Percentiles rank a stretch among this genome's conserved stretches.
phyloP scores from a whole-genome alignment of 768 basidiomycete genomes.

The Epithele typhae region DNA sequence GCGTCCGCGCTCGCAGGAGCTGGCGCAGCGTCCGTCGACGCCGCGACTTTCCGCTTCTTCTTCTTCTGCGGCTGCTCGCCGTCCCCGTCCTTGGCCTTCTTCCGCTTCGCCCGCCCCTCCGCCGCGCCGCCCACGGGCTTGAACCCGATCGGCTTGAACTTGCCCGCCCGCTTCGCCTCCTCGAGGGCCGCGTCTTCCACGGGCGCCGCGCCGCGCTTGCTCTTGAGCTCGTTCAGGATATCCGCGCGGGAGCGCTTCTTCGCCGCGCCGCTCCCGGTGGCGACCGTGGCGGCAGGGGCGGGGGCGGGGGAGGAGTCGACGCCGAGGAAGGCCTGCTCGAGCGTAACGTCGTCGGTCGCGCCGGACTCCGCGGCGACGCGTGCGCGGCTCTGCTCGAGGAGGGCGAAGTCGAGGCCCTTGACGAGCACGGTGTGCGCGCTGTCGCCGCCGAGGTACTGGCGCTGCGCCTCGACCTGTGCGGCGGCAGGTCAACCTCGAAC shows the following conservation, averaged over 20 bases:
- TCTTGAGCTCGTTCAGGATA: conserved; percentile 68
- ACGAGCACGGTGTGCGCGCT: conserved; percentile 82
- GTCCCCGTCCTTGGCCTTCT: conserved; percentile 35
- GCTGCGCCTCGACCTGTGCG: conserved; percentile 65
- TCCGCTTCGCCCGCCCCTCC: conserved; percentile 46
- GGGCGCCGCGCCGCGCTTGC: conserved; percentile 38
- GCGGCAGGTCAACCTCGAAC: background rate
- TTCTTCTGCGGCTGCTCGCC: conserved; percentile 35
- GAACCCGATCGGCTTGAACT: conserved; percentile 57
- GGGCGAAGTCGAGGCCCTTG: conserved; percentile 84
- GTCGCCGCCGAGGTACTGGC: conserved; percentile 81
- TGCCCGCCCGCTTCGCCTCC: conserved; percentile 35
- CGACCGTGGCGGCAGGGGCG: too few relatives aligned
- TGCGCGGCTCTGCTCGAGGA: conserved; percentile 81
- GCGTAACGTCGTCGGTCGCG: conserved; percentile 70
- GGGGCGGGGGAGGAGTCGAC: conserved; percentile 26
- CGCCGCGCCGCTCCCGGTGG: conserved; percentile 11
- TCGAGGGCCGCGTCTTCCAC: conserved; percentile 27
- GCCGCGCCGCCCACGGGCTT: conserved; percentile 47
- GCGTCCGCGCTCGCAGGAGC: background rate
- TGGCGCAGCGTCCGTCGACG: background rate
- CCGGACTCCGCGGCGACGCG: conserved; percentile 41
- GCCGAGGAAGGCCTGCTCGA: conserved; percentile 70
- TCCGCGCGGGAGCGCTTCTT: conserved; percentile 80
- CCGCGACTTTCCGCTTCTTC: conserved; percentile 53